phyloP scores from a whole-genome alignment of 352 stramenopile species.

The Hyaloperonospora arabidopsidis region DNA sequence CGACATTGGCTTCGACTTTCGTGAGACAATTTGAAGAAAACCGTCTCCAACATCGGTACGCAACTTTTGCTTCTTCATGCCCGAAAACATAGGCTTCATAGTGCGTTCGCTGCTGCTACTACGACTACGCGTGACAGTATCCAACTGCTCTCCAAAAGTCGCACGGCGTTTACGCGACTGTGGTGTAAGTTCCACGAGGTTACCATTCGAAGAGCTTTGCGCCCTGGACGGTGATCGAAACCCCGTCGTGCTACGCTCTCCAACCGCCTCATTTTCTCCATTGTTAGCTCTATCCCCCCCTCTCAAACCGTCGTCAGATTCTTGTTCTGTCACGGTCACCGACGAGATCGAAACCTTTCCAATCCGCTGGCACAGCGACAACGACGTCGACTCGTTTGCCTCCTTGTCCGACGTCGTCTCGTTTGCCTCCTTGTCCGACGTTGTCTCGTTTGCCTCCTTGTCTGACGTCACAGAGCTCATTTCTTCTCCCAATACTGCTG shows the following conservation, averaged over 20 bases:
- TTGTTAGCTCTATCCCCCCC: slow-evolving; percentile 14
- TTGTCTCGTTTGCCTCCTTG: slow-evolving; percentile 32
- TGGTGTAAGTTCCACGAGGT: slow-evolving; percentile 22
- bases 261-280: slow-evolving; percentile 16
- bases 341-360: slow-evolving; percentile 72
- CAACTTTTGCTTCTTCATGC: slow-evolving; percentile 49
- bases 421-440: slow-evolving; percentile 35
- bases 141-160: slow-evolving; percentile 16
- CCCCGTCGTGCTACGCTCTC: slow-evolving; percentile 10
- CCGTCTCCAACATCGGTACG: slow-evolving; percentile 33
- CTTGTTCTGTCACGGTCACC: slow-evolving; percentile 8
- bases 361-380: slow-evolving; percentile 71
- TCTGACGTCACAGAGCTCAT: slow-evolving; percentile 16
- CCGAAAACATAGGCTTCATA: slow-evolving; percentile 35
- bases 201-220: slow-evolving; percentile 18
- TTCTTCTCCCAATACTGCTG: slow-evolving; percentile 11
- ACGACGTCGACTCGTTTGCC: slow-evolving; percentile 34
- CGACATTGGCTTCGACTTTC: slow-evolving; percentile 30
- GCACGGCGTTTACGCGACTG: slow-evolving; percentile 32
- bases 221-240: slow-evolving; percentile 19
- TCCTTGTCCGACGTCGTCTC: slow-evolving; percentile 29
- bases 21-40: slow-evolving; percentile 32
- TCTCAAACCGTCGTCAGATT: slow-evolving; percentile 4
- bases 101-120: slow-evolving; percentile 14
- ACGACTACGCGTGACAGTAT: slow-evolving; percentile 11